A percentile compares a stretch with the other conserved stretches of the same genome.
These are phyloP conservation scores for Balakata baccata DNA, from an alignment of 345 rosid species.

Conservation along the genomic window DNA sequence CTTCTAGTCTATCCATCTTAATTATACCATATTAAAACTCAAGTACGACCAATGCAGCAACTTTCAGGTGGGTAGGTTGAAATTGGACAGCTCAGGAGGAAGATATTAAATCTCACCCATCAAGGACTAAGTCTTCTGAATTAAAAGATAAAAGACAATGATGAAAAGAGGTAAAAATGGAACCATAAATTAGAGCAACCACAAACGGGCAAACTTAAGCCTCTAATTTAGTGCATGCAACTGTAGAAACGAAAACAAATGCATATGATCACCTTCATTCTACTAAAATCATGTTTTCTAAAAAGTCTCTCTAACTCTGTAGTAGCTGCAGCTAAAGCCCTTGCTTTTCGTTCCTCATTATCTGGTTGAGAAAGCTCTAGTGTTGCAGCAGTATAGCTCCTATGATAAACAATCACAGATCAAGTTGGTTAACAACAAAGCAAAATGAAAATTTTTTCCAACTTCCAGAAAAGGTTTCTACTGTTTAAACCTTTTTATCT, in stretches of 20 bases:
- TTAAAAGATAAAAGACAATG: not conserved
- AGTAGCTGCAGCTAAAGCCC: conserved; percentile 82
- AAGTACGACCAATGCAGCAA: conserved; percentile 1
- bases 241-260: conserved; percentile 1
- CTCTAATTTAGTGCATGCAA: not conserved
- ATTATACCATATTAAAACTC: conserved; percentile 8
- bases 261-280: conserved; percentile 69
- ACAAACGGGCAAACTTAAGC: not conserved
- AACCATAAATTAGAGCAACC: not conserved
- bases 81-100: not conserved
- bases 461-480: conserved; percentile 18
- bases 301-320: conserved; percentile 85
- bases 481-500: conserved; percentile 42
- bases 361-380: conserved; percentile 77
- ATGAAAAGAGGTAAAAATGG: not conserved
- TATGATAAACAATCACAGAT: conserved; percentile 29
- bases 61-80: conserved; percentile 13
- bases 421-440: conserved; percentile 9
- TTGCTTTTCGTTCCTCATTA: conserved; percentile 73
- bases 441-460: conserved; percentile 3
- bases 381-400: conserved; percentile 82
- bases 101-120: conserved; percentile 5
- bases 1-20: not conserved
- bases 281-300: conserved; percentile 76
- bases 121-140: not conserved